Evolutionary conservation across 2,329 filamentous ascomycete species (phyloP), one percentile per base, ranked within the genome.

Genomic region (Ceratocystis destructans): DNA sequence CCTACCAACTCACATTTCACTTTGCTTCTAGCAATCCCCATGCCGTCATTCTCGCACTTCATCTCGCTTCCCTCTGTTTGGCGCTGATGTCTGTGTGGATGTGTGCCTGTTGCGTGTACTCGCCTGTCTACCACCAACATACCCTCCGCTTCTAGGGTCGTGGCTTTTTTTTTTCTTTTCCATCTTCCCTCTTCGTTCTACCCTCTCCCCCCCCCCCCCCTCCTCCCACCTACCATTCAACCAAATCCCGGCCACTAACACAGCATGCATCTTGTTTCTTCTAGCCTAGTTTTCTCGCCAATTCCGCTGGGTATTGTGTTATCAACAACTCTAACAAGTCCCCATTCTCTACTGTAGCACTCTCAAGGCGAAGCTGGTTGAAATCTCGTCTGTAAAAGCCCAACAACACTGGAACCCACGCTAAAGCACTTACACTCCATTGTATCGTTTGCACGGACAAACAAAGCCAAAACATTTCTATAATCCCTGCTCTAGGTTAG

Each of bases 21-120:
- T 33, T 57, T 25, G 53, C 53, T 33, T 25, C 22, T 28, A 7
- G 48, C 46, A 31, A 15, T 62, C 59, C 37, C 31, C 64, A 48
- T 68, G 20, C 41, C 57, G 53, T 41, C 62, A 48, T 53, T 45
- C 44, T 46, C 33, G 65, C 45, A 33, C 61, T 50, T 50, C n/a
- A 5, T 50, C 48, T 25, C 20, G 48, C 48, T 25, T 50, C 2
- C 48, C 20, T 50, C 48, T 20, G 48, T 7, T 2, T 50, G 48
- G 20, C 8, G 48, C 48, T 12, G 48, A 25, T 41, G 37, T 41
- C 12, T 41, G 37, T 15, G 37, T 41, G 37, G 12, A 41, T 41
- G 10, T 41, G 6, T 4, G 22, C 8, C 5, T 50, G 48, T 20
- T 50, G 48, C n/a, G 20, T 50, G 20, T 50, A 50, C 48, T 50